Conservation (phyloP, 1,284 basidiomycete genomes). For the Cutaneotrichosporon arboriforme region DNA sequence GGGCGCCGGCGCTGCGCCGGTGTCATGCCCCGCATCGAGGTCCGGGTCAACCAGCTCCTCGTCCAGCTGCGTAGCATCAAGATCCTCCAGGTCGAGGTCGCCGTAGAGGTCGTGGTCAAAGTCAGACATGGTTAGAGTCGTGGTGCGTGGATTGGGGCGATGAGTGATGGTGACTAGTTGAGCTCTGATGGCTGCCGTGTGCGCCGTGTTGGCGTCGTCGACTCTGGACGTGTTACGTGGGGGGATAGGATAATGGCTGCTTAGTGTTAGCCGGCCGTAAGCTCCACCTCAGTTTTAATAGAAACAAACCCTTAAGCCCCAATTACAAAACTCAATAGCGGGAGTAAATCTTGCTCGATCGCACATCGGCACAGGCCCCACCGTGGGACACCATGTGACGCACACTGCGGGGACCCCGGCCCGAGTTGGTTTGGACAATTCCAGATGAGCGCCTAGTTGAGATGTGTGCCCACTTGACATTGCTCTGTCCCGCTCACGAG, state of each 20-base stretch:
- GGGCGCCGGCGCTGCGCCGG: not conserved
- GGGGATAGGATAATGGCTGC: too few species aligned
- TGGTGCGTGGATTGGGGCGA: conserved; percentile 4
- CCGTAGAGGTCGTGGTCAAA: conserved; percentile 40
- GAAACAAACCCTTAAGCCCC: too few species aligned
- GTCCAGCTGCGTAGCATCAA: conserved; percentile 37
- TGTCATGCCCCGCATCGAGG: not conserved
- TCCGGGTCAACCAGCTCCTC: conserved; percentile 36
- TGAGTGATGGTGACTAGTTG: not conserved
- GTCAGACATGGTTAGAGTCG: conserved; percentile 35
- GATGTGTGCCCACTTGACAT: not conserved
- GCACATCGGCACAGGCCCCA: too few species aligned
- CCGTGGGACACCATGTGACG: not conserved
- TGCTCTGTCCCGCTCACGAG: not conserved
- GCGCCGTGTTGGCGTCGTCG: not conserved
- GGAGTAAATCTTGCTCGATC: not conserved
- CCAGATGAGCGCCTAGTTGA: too few species aligned
- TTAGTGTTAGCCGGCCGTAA: too few species aligned
- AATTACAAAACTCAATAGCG: not conserved
- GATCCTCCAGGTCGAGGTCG: conserved; percentile 39
- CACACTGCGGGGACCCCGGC: too few species aligned
- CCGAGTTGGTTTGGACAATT: too few species aligned
- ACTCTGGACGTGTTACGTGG: too few species aligned
- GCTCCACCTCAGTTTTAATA: too few species aligned
- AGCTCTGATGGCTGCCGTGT: too few species aligned